Base-by-base conservation (phyloP, 768 basidiomycete species). In the Suillus alpinus region DNA sequence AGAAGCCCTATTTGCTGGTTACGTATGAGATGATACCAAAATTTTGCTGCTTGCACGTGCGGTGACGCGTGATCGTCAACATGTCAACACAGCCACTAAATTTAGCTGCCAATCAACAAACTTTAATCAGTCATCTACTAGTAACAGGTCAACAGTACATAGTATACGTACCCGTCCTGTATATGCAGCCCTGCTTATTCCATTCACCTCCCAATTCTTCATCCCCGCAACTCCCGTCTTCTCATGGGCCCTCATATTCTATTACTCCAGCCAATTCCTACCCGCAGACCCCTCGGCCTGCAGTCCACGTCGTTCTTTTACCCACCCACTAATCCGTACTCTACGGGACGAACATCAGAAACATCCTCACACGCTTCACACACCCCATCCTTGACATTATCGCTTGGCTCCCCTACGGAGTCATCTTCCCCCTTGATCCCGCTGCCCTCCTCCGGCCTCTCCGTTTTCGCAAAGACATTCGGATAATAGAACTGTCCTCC, bases 311-410 rank as follows among this genome's bases (percentile, higher is more conserved):
- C 64, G 88, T 92, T 36, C 81, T 98, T 10, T 87, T 99, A 5
- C 96, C 97, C 0, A 96, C 96, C 0, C 85, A 98, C 57, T 96
- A 99, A 71, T 86, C 91, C 20, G 94, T 97, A 32, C 81, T 98
- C 4, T 98, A 97, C 72, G 97, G 97, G 1, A 95, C 95, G 59
- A 98, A 98, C 76, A 94, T 98, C 60, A 96, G 94, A 37, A 95
- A 98, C 75, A 89, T 98, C 72, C 87, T 98, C 62, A 98, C 96
- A 23, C 85, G 94, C 18, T 95, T 87, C 76, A 98, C 96, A 10
- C 93, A 96, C 69, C 92, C 95, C 16, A 66, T 93, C 46, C 86
- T 99, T 62, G 96, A 98, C 72, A 84, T 98, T 68, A 68, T 97
- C 44, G 95, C 96, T 0, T 98, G 96, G 97, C 70, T 98, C 63